Evolutionary conservation across 2,329 filamentous ascomycete genomes (phyloP).

Genomic region (Ceratocystis eucalypticola): DNA sequence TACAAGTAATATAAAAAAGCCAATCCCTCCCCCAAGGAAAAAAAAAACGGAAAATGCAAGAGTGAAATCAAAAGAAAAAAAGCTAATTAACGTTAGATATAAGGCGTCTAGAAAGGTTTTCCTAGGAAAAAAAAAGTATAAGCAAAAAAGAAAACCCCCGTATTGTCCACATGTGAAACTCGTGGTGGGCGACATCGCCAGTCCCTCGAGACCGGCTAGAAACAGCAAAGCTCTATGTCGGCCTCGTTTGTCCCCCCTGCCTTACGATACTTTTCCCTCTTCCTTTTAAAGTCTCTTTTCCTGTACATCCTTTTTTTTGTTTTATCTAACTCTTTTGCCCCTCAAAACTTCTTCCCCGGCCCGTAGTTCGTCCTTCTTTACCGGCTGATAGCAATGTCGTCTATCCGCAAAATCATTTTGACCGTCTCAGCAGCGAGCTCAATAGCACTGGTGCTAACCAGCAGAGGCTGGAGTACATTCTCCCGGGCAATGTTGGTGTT

Average conservation of each 20-base stretch:
- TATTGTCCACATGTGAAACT: too few species aligned
- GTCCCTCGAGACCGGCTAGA: too few species aligned
- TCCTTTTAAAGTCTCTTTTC: not conserved
- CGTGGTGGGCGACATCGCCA: too few species aligned
- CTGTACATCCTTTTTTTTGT: not conserved
- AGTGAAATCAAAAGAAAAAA: not conserved
- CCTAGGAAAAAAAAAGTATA: too few species aligned
- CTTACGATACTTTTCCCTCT: too few species aligned
- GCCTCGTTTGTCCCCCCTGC: too few species aligned
- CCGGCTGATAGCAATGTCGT: slow-evolving; percentile 51
- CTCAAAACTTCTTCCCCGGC: not conserved
- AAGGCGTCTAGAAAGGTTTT: too few species aligned
- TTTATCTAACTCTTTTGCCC: not conserved
- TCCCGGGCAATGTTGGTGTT: slow-evolving; percentile 95
- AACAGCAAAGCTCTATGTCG: too few species aligned
- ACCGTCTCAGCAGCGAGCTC: slow-evolving; percentile 96
- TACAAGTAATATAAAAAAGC: not conserved
- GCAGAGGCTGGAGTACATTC: slow-evolving; percentile 87
- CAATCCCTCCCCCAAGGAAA: not conserved
- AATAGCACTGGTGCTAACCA: slow-evolving; percentile 95
- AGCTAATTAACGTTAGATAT: not conserved
- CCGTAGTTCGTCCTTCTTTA: slow-evolving; percentile 26
- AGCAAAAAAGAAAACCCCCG: too few species aligned
- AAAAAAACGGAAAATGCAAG: not conserved
- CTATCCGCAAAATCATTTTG: slow-evolving; percentile 72